These are phyloP conservation scores for Paecilomyces niveus DNA, from an alignment of 2,329 filamentous ascomycete species.

Conservation along the genomic window DNA sequence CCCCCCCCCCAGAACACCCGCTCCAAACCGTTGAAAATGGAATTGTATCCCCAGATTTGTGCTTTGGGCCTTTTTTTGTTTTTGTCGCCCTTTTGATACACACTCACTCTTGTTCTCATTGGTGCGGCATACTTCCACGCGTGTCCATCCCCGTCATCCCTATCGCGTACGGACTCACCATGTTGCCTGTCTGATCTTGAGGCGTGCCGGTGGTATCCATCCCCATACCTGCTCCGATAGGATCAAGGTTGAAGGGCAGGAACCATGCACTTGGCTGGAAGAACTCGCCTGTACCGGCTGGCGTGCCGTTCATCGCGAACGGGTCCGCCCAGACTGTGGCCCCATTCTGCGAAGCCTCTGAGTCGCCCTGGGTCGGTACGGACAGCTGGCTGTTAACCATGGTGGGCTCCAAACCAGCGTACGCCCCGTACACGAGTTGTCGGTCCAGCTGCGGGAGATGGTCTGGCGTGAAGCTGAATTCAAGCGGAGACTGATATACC, in stretches of 20 bases:
- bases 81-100: not conserved
- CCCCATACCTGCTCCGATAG: conserved; percentile 28
- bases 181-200: conserved; percentile 3
- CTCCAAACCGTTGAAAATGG: not conserved
- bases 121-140: not conserved
- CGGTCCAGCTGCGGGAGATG: conserved; percentile 63
- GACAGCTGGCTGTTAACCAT: conserved; percentile 23
- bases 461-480: conserved; percentile 31
- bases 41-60: not conserved
- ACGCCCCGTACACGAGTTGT: conserved; percentile 69
- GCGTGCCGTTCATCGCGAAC: conserved; percentile 24
- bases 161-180: conserved; percentile 22
- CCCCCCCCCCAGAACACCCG: not conserved
- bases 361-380: conserved; percentile 19
- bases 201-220: conserved; percentile 1
- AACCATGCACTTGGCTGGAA: conserved; percentile 67
- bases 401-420: conserved; percentile 48
- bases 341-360: conserved; percentile 13
- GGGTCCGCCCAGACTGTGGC: conserved; percentile 28
- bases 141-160: conserved; percentile 14
- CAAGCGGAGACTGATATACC: conserved; percentile 26
- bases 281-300: conserved; percentile 29
- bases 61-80: not conserved
- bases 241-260: conserved; percentile 86
- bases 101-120: not conserved